Conservation (phyloP, 2,329 filamentous ascomycete genomes). For the Calycina marina region DNA sequence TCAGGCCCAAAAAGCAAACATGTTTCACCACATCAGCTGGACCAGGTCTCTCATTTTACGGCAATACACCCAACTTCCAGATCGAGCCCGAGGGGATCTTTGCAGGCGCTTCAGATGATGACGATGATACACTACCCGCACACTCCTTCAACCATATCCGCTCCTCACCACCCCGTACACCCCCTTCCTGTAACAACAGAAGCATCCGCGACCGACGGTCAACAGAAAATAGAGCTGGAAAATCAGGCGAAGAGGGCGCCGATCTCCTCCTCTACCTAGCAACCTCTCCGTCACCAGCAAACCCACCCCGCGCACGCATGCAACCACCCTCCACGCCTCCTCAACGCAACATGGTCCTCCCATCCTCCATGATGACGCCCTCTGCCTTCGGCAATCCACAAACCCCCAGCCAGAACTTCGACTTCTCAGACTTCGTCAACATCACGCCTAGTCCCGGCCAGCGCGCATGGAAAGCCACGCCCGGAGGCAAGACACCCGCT, state of each 20-base stretch:
- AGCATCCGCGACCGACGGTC: slow-evolving; percentile 31
- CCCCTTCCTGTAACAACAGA: slow-evolving; percentile 49
- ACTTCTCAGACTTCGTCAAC: slow-evolving; percentile 95
- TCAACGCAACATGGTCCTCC: slow-evolving; percentile 54
- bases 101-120: slow-evolving; percentile 57
- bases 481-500: slow-evolving; percentile 17
- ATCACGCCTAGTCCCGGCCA: slow-evolving; percentile 93
- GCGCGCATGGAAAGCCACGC: slow-evolving; percentile 47
- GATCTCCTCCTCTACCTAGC: slow-evolving; percentile 74
- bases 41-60: slow-evolving; percentile 66
- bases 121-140: slow-evolving; percentile 65
- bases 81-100: slow-evolving; percentile 45
- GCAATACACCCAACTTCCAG: slow-evolving; percentile 39
- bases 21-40: slow-evolving; percentile 60
- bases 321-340: slow-evolving; percentile 65
- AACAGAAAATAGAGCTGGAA: slow-evolving; percentile 36
- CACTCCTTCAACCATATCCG: slow-evolving; percentile 60
- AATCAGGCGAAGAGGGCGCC: slow-evolving; percentile 63
- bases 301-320: slow-evolving; percentile 41
- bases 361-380: slow-evolving; percentile 80
- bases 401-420: slow-evolving; percentile 73
- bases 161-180: slow-evolving; percentile 76
- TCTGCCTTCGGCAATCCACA: slow-evolving; percentile 52
- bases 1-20: slow-evolving; percentile 59
- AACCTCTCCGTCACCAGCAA: slow-evolving; percentile 77